phyloP scores from a whole-genome alignment of 345 rosid species.

The Ceriops tagal region DNA sequence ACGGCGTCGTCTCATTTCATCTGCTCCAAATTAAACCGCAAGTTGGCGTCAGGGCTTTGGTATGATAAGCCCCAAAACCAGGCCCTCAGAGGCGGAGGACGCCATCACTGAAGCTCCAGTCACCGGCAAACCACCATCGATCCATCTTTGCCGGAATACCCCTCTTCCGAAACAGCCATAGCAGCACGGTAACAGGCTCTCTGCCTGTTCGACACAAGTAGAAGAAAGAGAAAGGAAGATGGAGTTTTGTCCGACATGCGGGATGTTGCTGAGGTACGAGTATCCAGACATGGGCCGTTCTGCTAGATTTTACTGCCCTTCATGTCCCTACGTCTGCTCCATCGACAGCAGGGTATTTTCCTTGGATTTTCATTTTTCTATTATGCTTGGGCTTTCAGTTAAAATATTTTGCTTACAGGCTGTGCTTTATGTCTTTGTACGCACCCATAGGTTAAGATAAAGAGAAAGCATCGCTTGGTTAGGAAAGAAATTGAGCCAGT shows the following conservation, averaged over 20 bases:
- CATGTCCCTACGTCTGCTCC: slow-evolving; percentile 51
- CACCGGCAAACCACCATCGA: no score
- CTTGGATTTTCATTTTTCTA: neutral
- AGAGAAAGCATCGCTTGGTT: slow-evolving; percentile 42
- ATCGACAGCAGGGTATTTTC: slow-evolving; percentile 37
- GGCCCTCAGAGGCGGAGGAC: no score
- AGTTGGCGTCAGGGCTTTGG: no score
- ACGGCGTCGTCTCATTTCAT: no score
- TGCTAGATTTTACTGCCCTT: slow-evolving; percentile 49
- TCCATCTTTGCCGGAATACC: no score
- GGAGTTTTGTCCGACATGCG: slow-evolving; percentile 68
- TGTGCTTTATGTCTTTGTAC: neutral
- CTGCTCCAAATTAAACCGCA: no score
- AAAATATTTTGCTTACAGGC: neutral
- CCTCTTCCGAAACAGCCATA: no score
- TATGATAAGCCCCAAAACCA: no score
- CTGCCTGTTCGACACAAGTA: no score
- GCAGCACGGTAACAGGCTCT: no score
- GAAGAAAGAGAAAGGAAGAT: slow-evolving; percentile 17
- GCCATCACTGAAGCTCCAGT: no score
- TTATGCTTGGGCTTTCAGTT: neutral
- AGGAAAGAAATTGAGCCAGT: slow-evolving; percentile 54
- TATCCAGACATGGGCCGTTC: slow-evolving; percentile 34
- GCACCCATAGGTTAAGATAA: slow-evolving; percentile 44
- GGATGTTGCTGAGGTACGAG: slow-evolving; percentile 48